A percentile compares a stretch with the other conserved stretches of the same genome.
phyloP scores from a whole-genome alignment of 257 asterid genomes.

The Mitragyna speciosa region DNA sequence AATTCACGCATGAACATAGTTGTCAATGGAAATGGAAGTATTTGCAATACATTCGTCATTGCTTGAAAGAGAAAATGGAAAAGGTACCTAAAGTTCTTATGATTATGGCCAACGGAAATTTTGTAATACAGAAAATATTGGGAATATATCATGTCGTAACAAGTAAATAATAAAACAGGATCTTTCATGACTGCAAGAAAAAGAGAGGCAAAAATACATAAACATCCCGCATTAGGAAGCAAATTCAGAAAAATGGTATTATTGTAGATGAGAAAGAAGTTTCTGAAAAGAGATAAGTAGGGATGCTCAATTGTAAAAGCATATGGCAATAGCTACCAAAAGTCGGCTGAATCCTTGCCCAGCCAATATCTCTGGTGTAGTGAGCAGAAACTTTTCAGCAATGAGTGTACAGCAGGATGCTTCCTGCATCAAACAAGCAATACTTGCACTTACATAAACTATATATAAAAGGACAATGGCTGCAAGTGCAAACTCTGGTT shows the following conservation, averaged over 20 bases:
- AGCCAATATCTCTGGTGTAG: constrained; percentile 67
- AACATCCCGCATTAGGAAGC: not conserved
- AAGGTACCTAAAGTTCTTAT: not conserved
- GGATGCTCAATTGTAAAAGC: not conserved
- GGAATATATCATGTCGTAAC: not conserved
- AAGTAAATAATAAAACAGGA: not conserved
- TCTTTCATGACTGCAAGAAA: not conserved
- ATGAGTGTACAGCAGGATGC: constrained; percentile 67
- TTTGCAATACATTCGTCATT: not conserved
- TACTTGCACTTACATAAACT: not conserved
- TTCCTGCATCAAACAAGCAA: constrained; percentile 46
- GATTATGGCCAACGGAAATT: not conserved
- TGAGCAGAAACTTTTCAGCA: constrained; percentile 57
- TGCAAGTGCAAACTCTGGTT: not conserved
- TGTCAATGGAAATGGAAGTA: not conserved
- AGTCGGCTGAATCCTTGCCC: constrained; percentile 80
- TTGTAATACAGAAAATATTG: not conserved
- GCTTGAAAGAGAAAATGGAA: not conserved
- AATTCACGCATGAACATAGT: not conserved
- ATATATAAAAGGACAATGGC: not conserved
- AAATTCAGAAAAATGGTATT: not conserved
- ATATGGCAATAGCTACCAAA: constrained; percentile 44
- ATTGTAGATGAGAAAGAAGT: not conserved
- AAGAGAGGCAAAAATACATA: not conserved
- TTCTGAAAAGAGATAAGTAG: not conserved